Evolutionary conservation across 257 asterid species (phyloP).

Genomic region (Solanum medicagineum): DNA sequence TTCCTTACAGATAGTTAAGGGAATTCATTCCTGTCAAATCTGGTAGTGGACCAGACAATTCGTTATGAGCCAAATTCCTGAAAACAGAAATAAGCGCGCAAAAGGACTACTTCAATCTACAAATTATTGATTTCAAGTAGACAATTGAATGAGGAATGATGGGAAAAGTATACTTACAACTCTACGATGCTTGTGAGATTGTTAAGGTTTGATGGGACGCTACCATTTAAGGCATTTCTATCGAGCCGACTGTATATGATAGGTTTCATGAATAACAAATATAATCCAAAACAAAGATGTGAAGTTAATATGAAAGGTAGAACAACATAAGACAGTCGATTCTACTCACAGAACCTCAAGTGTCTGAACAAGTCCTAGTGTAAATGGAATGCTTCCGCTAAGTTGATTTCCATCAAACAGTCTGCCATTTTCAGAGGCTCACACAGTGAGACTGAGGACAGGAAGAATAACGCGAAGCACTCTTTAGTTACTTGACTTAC

Average conservation of each 20-base stretch:
- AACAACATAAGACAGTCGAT: neutral
- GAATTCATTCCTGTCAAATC: slow-evolving; percentile 65
- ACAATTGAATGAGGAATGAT: neutral
- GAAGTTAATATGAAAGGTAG: neutral
- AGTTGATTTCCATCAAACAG: slow-evolving; percentile 66
- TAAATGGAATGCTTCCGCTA: slow-evolving; percentile 62
- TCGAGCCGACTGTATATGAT: slow-evolving; percentile 63
- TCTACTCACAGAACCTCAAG: slow-evolving; percentile 92
- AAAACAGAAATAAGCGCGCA: neutral
- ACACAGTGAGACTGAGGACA: neutral
- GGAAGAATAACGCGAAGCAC: neutral
- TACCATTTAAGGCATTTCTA: slow-evolving; percentile 53
- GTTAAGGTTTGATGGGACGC: slow-evolving; percentile 50
- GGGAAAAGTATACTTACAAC: slow-evolving; percentile 38
- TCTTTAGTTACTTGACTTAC: slow-evolving; percentile 34
- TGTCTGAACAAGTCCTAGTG: slow-evolving; percentile 60
- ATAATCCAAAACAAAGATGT: neutral
- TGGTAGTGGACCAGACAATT: slow-evolving; percentile 63
- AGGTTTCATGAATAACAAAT: neutral
- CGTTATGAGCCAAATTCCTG: slow-evolving; percentile 81
- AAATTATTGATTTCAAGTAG: neutral
- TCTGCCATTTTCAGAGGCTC: slow-evolving; percentile 19
- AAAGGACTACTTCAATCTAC: neutral
- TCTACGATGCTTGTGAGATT: slow-evolving; percentile 61
- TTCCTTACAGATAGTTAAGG: slow-evolving; percentile 67